Percentiles rank a stretch among this genome's conserved stretches.
These are phyloP conservation scores for Epichloe baconii DNA, from an alignment of 2,329 filamentous ascomycete species.

Conservation along the genomic window DNA sequence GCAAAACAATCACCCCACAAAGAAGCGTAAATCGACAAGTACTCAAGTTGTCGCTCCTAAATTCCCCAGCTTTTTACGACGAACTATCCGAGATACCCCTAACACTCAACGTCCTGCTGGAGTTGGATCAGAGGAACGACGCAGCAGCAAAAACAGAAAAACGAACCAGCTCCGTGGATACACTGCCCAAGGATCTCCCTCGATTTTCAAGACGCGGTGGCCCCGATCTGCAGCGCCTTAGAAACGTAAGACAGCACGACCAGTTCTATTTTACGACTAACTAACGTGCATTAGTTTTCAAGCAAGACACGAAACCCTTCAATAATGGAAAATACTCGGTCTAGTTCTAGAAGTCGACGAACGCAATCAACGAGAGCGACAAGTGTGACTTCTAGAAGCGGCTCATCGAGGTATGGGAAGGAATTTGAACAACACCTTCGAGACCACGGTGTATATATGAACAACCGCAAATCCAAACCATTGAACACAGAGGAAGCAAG, in stretches of 20 bases:
- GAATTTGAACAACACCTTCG: constrained; percentile 2
- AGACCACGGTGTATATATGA: neutral
- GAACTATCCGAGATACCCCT: constrained; percentile 15
- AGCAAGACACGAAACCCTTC: neutral
- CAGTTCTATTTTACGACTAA: constrained; percentile 6
- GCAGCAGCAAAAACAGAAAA: neutral
- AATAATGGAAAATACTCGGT: neutral
- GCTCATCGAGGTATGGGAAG: neutral
- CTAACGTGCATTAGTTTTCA: neutral
- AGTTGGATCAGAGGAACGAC: constrained; percentile 14
- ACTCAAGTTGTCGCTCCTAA: constrained; percentile 3
- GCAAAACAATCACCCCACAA: neutral
- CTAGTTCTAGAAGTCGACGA: neutral
- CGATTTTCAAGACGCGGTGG: constrained; percentile 1
- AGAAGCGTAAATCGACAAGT: neutral
- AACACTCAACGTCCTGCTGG: constrained; percentile 14
- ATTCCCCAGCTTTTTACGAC: constrained; percentile 16
- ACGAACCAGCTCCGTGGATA: neutral
- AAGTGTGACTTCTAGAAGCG: neutral
- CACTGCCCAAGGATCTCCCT: neutral
- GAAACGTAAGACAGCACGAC: constrained; percentile 17
- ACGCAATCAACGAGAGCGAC: neutral
- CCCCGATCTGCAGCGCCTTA: neutral
- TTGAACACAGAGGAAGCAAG: neutral
- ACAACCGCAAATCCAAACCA: constrained; percentile 15